phyloP scores from a whole-genome alignment of 2,329 filamentous ascomycete species.

The Colletotrichum echinochloae region DNA sequence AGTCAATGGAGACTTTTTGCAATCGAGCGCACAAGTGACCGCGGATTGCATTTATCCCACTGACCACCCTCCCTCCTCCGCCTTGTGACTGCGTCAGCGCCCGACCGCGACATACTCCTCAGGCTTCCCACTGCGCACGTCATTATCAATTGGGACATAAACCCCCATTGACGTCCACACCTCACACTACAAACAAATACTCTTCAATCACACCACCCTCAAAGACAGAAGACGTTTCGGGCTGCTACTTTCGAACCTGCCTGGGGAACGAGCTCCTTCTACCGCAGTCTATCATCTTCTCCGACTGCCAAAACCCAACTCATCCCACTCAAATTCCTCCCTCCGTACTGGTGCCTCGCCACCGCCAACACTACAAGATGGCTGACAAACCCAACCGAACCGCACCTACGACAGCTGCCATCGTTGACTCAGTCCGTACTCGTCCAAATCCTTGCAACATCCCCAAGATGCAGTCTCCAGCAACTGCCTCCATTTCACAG shows the following conservation, averaged over 20 bases:
- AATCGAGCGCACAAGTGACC: slow-evolving; percentile 12
- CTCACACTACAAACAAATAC: slow-evolving; percentile 24
- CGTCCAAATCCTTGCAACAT: slow-evolving; percentile 7
- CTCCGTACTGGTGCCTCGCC: slow-evolving; percentile 39
- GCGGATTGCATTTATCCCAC: slow-evolving; percentile 21
- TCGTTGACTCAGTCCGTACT: slow-evolving; percentile 46
- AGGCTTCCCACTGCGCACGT: slow-evolving; percentile 28
- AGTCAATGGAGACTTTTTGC: slow-evolving; percentile 24
- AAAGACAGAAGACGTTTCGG: slow-evolving; percentile 2
- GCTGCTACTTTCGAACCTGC: neutral
- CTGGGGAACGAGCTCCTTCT: neutral
- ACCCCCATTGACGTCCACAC: slow-evolving; percentile 28
- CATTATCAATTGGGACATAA: slow-evolving; percentile 28
- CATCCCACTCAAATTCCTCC: slow-evolving; percentile 39
- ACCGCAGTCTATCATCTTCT: slow-evolving; percentile 28
- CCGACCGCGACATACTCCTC: slow-evolving; percentile 23
- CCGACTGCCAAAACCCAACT: slow-evolving; percentile 26
- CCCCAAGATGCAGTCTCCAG: slow-evolving; percentile 25
- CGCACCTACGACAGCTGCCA: slow-evolving; percentile 43
- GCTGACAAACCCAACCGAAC: slow-evolving; percentile 40
- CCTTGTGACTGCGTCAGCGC: slow-evolving; percentile 16
- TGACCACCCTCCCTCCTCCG: slow-evolving; percentile 10
- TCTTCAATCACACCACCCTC: slow-evolving; percentile 8
- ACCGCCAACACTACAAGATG: slow-evolving; percentile 35
- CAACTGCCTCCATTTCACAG: slow-evolving; percentile 36